Evolutionary conservation across 192 early-diverging fungal species (phyloP), one percentile per base, ranked within the genome.

Genomic region (Coemansia sp.): DNA sequence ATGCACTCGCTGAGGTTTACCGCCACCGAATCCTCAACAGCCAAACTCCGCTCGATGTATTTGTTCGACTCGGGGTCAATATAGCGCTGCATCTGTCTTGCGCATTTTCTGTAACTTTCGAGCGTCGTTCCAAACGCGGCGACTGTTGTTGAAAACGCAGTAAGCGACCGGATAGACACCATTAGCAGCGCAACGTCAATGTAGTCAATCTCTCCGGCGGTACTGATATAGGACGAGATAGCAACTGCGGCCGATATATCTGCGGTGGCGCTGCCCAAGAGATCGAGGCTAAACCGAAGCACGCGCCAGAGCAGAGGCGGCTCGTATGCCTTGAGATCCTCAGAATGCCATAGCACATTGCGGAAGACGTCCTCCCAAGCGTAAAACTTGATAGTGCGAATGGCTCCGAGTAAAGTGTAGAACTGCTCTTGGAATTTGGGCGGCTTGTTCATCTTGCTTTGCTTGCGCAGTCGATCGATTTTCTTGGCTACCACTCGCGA

Each of bases 311-410:
- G 31, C 22, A 64, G 15, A 0, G 77, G 74, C 11, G 81, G 65
- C 11, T 58, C 49, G 41, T 58, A 45, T 0, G 40, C 31, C 27
- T 64, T 51, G 11, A 51, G 32, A n/a, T n/a, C n/a, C n/a, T n/a
- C 15, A 76, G 68, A n/a, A 58, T 14, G 14, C 1, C n/a, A 4
- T 14, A 45, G 6, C 6, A 39, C 4, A 49, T 27, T 54, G 37
- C 29, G 67, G 20, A 73, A 71, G 14, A 62, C 79, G 1, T 77
- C 49, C 51, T 85, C 84, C 86, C 86, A 90, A 14, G 86, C 86
- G 59, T 88, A 90, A 43, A 86, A 86, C 67, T 90, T 92, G 67
- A 92, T 86, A 11, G 85, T 78, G 20, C 84, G 83, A 25, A 89
- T 86, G 6, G 19, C 1, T 8, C 9, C 17, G n/a, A n/a, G n/a